Evolutionary conservation across 2,329 filamentous ascomycete genomes (phyloP), one percentile per base, ranked within the genome.

Genomic region (Aspergillus quadricinctus): DNA sequence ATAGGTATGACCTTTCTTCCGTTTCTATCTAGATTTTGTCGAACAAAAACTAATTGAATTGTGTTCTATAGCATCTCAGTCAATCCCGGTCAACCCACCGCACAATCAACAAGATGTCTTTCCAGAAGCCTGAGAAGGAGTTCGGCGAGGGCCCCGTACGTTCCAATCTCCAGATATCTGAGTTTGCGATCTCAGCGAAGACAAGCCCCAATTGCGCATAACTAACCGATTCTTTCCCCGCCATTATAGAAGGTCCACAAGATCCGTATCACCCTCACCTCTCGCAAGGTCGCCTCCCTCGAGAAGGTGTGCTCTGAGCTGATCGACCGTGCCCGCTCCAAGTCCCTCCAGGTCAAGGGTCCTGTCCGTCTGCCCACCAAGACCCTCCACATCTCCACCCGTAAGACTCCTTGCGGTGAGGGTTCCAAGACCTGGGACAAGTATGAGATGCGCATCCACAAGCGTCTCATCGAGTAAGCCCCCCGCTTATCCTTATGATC

Each of bases 401-500:
- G 94, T 76, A 99, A 99, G 89, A 97, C 94, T 66, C 94, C 94
- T 78, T 94, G 90, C 82, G 94, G 94, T 89, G 94, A 99, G 87
- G 94, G 94, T 83, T 95, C 89, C 81, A 99, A 99, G 91, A 99
- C 94, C 76, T 99, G 94, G 94, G 94, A 97, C 79, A 88, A 85
- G 80, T 99, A 84, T 81, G 93, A 99, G 88, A 95, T 99, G 92
- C 89, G 93, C 83, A 96, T 97, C 78, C 92, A 97, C 87, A 97
- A 97, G 89, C 89, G 92, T 71, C 85, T 97, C 75, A 97, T 97
- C 76, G 92, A 96, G 86, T 90, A 77, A 72, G 86, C 84, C 43
- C 52, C 50, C 3, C 51, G 29, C 17, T 37, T 14, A 23, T 43
- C 40, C 45, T 9, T 19, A 9, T 14, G 23, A 9, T 21, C 10